phyloP scores from a whole-genome alignment of 2,329 filamentous ascomycete genomes.

The Penicillium glabrum region DNA sequence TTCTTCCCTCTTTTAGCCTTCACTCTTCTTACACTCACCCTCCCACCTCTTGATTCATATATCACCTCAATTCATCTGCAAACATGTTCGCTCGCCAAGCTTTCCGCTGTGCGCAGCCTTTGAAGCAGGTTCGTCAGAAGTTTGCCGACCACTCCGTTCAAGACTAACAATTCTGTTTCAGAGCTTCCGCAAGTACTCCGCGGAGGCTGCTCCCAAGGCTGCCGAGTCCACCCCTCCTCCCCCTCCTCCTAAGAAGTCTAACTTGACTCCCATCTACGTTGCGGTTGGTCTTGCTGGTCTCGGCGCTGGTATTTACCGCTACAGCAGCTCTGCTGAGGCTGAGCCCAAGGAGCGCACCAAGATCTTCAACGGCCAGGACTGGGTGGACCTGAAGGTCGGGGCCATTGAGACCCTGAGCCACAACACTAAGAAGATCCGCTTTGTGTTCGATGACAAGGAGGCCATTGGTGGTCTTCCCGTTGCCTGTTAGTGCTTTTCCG shows the following conservation, averaged over 20 bases:
- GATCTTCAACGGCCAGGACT: conserved; percentile 81
- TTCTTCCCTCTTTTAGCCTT: conserved; percentile 15
- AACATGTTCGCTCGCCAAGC: conserved; percentile 68
- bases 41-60: conserved; percentile 3
- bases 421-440: conserved; percentile 92
- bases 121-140: conserved; percentile 59
- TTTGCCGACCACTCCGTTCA: not conserved
- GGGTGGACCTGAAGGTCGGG: conserved; percentile 76
- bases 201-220: conserved; percentile 44
- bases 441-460: conserved; percentile 80
- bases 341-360: conserved; percentile 43
- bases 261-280: conserved; percentile 59
- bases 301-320: conserved; percentile 60
- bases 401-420: conserved; percentile 79
- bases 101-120: conserved; percentile 63
- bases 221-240: conserved; percentile 4
- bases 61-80: conserved; percentile 15
- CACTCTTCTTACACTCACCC: conserved; percentile 10
- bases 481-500: conserved; percentile 58
- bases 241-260: conserved; percentile 48
- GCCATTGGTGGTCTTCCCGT: conserved; percentile 79
- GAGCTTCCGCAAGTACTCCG: conserved; percentile 73
- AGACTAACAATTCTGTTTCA: conserved; percentile 29
- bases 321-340: conserved; percentile 32
- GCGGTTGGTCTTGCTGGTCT: conserved; percentile 39